Percentiles rank a stretch among this genome's conserved stretches.
These are phyloP conservation scores for Apiotrichum mycotoxinovorans DNA, from an alignment of 1,284 basidiomycete species.

Conservation along the genomic window DNA sequence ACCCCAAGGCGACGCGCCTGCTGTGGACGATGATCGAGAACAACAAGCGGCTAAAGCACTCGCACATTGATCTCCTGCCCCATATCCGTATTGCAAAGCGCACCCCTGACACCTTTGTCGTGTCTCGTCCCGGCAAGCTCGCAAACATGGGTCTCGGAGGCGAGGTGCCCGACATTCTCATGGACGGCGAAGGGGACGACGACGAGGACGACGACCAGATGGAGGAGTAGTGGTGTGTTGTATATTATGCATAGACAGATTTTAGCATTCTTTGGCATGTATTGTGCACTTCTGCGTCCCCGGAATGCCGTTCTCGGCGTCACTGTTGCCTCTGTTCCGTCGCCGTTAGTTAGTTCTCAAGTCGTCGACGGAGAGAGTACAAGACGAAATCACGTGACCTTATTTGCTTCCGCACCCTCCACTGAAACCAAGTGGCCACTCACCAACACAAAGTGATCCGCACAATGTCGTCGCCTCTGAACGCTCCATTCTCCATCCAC, in stretches of 20 bases:
- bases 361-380: too few relatives aligned
- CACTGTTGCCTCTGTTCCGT: too few relatives aligned
- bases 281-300: too few relatives aligned
- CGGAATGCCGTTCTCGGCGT: too few relatives aligned
- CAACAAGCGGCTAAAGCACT: slow-evolving; percentile 54
- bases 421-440: neutral
- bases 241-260: slow-evolving; percentile 7
- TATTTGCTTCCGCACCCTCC: slow-evolving; percentile 1
- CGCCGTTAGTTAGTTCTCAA: too few relatives aligned
- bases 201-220: slow-evolving; percentile 8
- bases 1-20: slow-evolving; percentile 65
- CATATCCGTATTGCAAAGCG: slow-evolving; percentile 34
- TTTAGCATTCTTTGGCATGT: too few relatives aligned
- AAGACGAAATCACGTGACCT: neutral
- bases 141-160: slow-evolving; percentile 36
- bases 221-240: slow-evolving; percentile 12
- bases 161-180: neutral
- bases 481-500: neutral
- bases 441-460: neutral
- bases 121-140: slow-evolving; percentile 27
- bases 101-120: slow-evolving; percentile 27
- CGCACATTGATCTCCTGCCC: slow-evolving; percentile 63
- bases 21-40: slow-evolving; percentile 74
- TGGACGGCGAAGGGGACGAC: slow-evolving; percentile 20
- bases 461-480: neutral